Evolutionary conservation across 2,329 filamentous ascomycete genomes (phyloP), one percentile per base, ranked within the genome.

Genomic region (Microsporum ferrugineum): DNA sequence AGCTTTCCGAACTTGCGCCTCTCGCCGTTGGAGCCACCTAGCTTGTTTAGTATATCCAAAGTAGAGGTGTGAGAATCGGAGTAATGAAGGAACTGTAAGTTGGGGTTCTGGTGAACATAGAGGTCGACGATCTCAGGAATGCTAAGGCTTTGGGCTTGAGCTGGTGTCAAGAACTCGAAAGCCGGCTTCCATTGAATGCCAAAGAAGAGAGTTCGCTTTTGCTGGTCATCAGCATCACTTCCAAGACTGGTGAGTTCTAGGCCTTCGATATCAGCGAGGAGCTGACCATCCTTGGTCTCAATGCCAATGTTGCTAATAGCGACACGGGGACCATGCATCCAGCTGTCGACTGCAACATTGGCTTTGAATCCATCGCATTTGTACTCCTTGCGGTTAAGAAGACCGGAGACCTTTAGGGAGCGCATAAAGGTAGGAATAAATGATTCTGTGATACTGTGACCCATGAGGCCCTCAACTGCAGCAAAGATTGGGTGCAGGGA

Each of bases 81-180:
- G 31, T 59, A 63, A 58, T 70, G 67, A 7, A 69, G 60, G 47
- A 69, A 65, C 41, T 66, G 65, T 27, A 65, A 57, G n/a, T 64
- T 58, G 2, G 66, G 67, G 38, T 66, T 58, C 23, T 62, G 61
- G 47, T 68, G 64, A n/a, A 55, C 55, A n/a, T 58, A 61, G 17
- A 58, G 51, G 10, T 60, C 61, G 41, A 62, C n/a, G 29, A 60
- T 51, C 29, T 62, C 60, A 23, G 56, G 47, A 17, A 59, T 43
- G 47, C 47, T 58, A n/a, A 63, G 45, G 60, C 58, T 58, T 17
- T 58, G 57, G n/a, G 64, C 59, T n/a, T 58, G 34, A 7, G 33
- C 41, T 51, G 61, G 38, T 17, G 47, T 63, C 14, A 67, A 58
- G 29, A 62, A 57, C 4, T 64, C 61, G 58, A 67, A 67, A 10